Conservation (phyloP, 2,329 filamentous ascomycete genomes). For the Byssochlamys sp. region DNA sequence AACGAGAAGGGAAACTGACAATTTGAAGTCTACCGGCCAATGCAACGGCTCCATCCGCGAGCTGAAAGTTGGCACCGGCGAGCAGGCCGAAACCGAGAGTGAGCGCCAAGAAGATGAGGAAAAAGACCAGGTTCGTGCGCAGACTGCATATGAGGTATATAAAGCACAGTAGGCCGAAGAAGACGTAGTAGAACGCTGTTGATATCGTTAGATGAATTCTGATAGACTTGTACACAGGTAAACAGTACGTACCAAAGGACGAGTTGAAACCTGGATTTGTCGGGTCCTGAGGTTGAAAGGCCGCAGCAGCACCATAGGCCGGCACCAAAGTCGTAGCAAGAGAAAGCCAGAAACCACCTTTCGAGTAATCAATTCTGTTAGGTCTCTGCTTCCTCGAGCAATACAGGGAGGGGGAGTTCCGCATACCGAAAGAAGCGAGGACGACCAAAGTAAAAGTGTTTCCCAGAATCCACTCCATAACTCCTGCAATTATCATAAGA, state of each 20-base stretch:
- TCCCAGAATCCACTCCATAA: slow-evolving; percentile 50
- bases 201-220: slow-evolving; percentile 4
- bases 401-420: background rate
- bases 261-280: slow-evolving; percentile 33
- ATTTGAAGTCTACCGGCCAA: slow-evolving; percentile 21
- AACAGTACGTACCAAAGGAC: slow-evolving; percentile 40
- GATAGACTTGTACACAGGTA: background rate
- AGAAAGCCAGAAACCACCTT: slow-evolving; percentile 45
- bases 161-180: slow-evolving; percentile 57
- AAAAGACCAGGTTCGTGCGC: slow-evolving; percentile 62
- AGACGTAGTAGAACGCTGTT: slow-evolving; percentile 50
- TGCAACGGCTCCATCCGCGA: slow-evolving; percentile 33
- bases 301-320: slow-evolving; percentile 42
- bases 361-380: background rate
- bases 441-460: slow-evolving; percentile 53
- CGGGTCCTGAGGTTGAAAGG: slow-evolving; percentile 26
- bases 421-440: slow-evolving; percentile 43
- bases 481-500: slow-evolving; percentile 42
- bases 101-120: slow-evolving; percentile 59
- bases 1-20: slow-evolving; percentile 7
- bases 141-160: slow-evolving; percentile 61
- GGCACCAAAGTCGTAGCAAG: slow-evolving; percentile 49
- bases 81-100: slow-evolving; percentile 50
- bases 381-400: background rate
- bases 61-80: slow-evolving; percentile 51